Evolutionary conservation across 352 stramenopile genomes (phyloP), one percentile per base, ranked within the genome.

Genomic region (Phytophthora fragariae): DNA sequence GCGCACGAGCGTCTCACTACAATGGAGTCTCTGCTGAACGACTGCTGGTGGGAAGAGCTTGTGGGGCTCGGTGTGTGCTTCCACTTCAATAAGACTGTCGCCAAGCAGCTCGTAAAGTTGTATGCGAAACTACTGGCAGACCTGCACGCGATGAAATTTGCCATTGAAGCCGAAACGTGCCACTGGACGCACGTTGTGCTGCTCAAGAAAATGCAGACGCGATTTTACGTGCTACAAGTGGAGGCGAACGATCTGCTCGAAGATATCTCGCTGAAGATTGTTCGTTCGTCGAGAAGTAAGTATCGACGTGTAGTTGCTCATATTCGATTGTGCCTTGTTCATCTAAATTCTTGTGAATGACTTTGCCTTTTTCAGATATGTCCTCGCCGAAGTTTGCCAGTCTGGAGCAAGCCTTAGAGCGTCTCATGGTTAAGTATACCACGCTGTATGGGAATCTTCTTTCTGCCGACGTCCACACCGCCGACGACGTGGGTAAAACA

Each of bases 21-120:
- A 5, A 94, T 94, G 88, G 70, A 91, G 21, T 70, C 54, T 3
- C 72, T 94, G 17, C 70, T 94, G 31, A 81, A 74, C 17, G 77
- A 88, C 31, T 83, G 82, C 41, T 93, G 88, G 86, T 95, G 86
- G 88, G 88, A 95, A 72, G 83, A 95, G 47, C 65, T 92, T 39
- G 74, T 92, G 7, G 86, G 86, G 3, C 56, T 84, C 3, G 78
- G 84, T 2, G 65, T 76, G 7, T 86, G 66, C 24, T 84, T 93
- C 41, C 62, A 75, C 37, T 95, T 93, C 68, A 92, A 93, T 57
- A 92, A 92, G 70, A 91, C 85, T 0, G 71, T 91, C 33, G 74
- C 70, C 21, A 92, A 93, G 72, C 85, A 91, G 60, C 88, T 90
- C 37, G 78, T 94, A 17, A 81, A 85, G 33, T 71, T 94, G 14